Conservation (phyloP, 768 basidiomycete species). For the Leccinellum albellum region DNA sequence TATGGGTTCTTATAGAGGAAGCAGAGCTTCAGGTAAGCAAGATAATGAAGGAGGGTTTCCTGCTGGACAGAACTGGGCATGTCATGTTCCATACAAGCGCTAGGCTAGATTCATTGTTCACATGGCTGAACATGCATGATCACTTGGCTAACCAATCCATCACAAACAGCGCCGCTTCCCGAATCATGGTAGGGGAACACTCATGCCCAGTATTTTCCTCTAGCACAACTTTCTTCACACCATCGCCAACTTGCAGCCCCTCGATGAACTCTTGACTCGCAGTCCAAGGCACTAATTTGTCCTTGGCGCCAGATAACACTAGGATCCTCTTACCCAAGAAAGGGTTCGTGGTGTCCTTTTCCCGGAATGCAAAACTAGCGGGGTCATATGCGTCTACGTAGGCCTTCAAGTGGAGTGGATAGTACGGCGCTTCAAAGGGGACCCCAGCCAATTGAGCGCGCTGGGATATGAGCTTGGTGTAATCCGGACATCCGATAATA, state of each 20-base stretch:
- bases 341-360: slow-evolving; percentile 43
- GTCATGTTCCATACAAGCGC: not conserved
- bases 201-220: slow-evolving; percentile 59
- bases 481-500: slow-evolving; percentile 73
- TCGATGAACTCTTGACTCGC: slow-evolving; percentile 56
- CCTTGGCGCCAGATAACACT: slow-evolving; percentile 62
- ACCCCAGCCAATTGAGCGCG: slow-evolving; percentile 50
- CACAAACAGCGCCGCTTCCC: slow-evolving; percentile 35
- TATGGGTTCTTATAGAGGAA: slow-evolving; percentile 39
- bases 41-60: too few species aligned
- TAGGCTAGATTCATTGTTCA: not conserved
- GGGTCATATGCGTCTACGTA: slow-evolving; percentile 49
- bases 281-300: slow-evolving; percentile 65
- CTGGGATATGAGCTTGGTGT: slow-evolving; percentile 47
- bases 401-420: slow-evolving; percentile 51
- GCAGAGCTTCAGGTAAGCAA: slow-evolving; percentile 36
- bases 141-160: slow-evolving; percentile 23
- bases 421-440: slow-evolving; percentile 46
- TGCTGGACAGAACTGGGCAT: not conserved
- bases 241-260: slow-evolving; percentile 50
- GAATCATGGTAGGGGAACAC: slow-evolving; percentile 58
- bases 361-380: slow-evolving; percentile 38
- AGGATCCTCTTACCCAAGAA: slow-evolving; percentile 73
- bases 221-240: slow-evolving; percentile 54
- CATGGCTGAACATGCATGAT: not conserved